A percentile compares a stretch with the other conserved stretches of the same genome.
These are phyloP conservation scores for Fusarium napiforme DNA, from an alignment of 2,329 filamentous ascomycete species.

Conservation along the genomic window DNA sequence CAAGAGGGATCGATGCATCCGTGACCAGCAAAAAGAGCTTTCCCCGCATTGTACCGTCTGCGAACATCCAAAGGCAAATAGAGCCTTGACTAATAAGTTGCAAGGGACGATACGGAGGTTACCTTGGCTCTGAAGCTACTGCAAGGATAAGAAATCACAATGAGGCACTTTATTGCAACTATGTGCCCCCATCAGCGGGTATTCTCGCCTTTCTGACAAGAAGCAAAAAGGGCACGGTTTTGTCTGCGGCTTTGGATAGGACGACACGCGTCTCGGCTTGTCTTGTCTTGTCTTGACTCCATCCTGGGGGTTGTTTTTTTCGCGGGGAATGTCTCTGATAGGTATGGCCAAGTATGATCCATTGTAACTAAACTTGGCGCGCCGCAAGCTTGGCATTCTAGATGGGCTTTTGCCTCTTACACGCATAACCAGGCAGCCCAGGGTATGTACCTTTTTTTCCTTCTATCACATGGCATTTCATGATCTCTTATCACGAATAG, in stretches of 20 bases:
- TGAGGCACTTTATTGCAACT: conserved; percentile 23
- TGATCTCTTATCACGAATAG: conserved; percentile 9
- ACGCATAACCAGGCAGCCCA: not conserved
- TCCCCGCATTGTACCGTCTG: conserved; percentile 32
- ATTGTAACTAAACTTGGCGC: conserved; percentile 2
- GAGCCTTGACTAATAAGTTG: conserved; percentile 24
- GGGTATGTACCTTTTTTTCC: not conserved
- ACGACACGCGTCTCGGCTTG: conserved; percentile 27
- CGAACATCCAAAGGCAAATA: conserved; percentile 18
- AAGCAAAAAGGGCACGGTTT: conserved; percentile 3
- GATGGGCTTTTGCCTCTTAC: conserved; percentile 22
- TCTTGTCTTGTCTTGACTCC: conserved; percentile 11
- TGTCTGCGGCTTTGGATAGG: not conserved
- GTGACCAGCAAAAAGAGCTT: conserved; percentile 33
- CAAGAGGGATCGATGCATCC: conserved; percentile 30
- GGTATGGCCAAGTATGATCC: not conserved
- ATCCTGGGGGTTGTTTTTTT: conserved; percentile 18
- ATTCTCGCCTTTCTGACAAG: conserved; percentile 2
- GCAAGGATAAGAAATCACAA: conserved; percentile 29
- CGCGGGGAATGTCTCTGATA: conserved; percentile 21
- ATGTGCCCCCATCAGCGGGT: not conserved
- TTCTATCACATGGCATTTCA: conserved; percentile 13
- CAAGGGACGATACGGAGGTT: conserved; percentile 20
- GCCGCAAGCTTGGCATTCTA: conserved; percentile 15
- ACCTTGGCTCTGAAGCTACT: conserved; percentile 33